Percentiles rank a stretch among this genome's conserved stretches.
Evolutionary conservation across 2,329 filamentous ascomycete genomes (phyloP).

Genomic region (Alternaria sp.): DNA sequence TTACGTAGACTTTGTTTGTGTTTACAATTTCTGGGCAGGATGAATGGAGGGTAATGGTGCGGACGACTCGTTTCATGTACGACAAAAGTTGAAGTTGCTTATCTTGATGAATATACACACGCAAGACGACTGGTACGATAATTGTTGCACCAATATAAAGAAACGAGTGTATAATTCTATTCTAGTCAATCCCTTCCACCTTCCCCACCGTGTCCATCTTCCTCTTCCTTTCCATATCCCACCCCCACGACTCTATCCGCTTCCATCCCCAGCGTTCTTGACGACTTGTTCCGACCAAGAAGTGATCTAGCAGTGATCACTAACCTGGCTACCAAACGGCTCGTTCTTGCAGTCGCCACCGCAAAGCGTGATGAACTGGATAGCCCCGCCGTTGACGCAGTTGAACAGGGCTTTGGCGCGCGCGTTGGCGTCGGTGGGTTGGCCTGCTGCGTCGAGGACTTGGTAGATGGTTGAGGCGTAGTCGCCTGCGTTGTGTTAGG

Average conservation of each 20-base stretch:
- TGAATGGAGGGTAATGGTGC: neutral
- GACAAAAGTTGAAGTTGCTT: neutral
- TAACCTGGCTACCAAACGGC: conserved; percentile 1
- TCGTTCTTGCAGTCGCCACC: neutral
- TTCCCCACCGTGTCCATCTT: neutral
- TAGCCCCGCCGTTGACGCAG: neutral
- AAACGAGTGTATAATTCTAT: neutral
- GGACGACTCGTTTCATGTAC: neutral
- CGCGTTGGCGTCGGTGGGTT: neutral
- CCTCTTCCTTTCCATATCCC: too few relatives aligned
- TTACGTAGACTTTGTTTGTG: neutral
- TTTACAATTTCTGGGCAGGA: neutral
- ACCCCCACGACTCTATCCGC: neutral
- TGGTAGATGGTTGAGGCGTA: neutral
- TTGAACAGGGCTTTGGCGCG: neutral
- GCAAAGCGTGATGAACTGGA: neutral
- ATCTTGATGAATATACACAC: neutral
- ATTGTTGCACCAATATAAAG: neutral
- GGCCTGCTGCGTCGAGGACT: neutral
- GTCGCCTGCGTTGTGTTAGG: neutral
- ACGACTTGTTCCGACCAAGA: too few relatives aligned
- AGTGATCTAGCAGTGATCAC: conserved; percentile 1
- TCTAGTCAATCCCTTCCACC: neutral
- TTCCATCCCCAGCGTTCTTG: neutral
- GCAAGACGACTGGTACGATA: neutral